Conservation (phyloP, 2,329 filamentous ascomycete species). For the Chaetomium sp. region DNA sequence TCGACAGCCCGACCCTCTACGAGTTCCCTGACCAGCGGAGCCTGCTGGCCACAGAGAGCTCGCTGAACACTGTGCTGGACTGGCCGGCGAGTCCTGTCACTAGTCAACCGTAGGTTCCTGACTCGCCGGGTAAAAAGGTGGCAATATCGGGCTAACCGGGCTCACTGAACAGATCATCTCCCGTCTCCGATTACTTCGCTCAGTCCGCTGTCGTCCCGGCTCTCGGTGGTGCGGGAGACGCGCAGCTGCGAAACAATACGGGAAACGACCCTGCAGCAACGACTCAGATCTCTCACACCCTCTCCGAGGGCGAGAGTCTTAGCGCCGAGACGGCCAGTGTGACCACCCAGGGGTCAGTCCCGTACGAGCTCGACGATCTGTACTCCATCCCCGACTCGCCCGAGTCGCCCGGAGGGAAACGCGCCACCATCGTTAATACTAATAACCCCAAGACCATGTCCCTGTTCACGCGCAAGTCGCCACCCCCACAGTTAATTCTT, state of each 20-base stretch:
- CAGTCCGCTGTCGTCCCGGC: slow-evolving; percentile 22
- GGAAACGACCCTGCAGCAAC: slow-evolving; percentile 48
- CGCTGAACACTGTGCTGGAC: slow-evolving; percentile 28
- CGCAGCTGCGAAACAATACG: slow-evolving; percentile 44
- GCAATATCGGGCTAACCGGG: slow-evolving; percentile 32
- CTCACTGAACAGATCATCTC: slow-evolving; percentile 33
- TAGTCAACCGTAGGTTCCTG: slow-evolving; percentile 36
- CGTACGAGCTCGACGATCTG: slow-evolving; percentile 41
- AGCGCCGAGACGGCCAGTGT: slow-evolving; percentile 46
- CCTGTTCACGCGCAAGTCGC: slow-evolving; percentile 52
- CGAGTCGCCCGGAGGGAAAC: slow-evolving; percentile 28
- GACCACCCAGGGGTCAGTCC: slow-evolving; percentile 38
- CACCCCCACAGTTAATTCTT: slow-evolving; percentile 57
- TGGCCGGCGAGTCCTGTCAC: slow-evolving; percentile 31
- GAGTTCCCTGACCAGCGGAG: slow-evolving; percentile 49
- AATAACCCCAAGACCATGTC: slow-evolving; percentile 46
- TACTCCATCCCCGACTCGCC: slow-evolving; percentile 27
- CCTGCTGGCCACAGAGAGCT: slow-evolving; percentile 21
- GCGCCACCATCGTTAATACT: slow-evolving; percentile 44
- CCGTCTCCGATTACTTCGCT: slow-evolving; percentile 30
- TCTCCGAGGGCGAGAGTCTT: slow-evolving; percentile 50
- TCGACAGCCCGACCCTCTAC: slow-evolving; percentile 65
- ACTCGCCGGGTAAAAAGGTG: slow-evolving; percentile 30
- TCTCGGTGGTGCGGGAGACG: slow-evolving; percentile 31
- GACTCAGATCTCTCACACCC: slow-evolving; percentile 48